Percentiles rank a stretch among this genome's conserved stretches.
Conservation (phyloP, 2,329 filamentous ascomycete genomes). For the Fusarium sp. region DNA sequence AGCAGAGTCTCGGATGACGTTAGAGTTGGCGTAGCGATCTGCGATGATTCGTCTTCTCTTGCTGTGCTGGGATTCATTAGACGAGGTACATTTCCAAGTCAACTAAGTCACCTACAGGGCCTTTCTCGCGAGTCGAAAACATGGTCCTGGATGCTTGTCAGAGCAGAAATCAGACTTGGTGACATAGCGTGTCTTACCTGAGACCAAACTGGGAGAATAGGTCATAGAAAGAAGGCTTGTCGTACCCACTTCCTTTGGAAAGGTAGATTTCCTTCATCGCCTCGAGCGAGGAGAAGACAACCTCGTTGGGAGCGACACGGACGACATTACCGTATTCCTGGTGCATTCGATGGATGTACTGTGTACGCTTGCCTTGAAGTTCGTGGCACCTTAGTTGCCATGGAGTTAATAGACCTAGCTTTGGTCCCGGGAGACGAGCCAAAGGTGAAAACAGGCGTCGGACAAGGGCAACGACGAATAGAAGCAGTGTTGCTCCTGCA, state of each 20-base stretch:
- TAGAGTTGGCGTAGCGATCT: constrained; percentile 35
- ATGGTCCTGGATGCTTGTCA: constrained; percentile 4
- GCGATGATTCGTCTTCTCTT: constrained; percentile 24
- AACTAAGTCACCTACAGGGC: neutral
- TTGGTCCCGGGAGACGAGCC: constrained; percentile 21
- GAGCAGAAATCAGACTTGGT: accelerated
- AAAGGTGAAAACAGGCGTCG: constrained; percentile 16
- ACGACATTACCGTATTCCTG: constrained; percentile 15
- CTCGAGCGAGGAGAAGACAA: constrained; percentile 20
- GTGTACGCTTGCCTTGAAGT: constrained; percentile 19
- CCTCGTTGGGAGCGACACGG: constrained; percentile 29
- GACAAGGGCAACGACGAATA: neutral
- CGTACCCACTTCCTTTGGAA: constrained; percentile 30
- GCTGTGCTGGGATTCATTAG: constrained; percentile 21
- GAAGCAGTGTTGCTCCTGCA: neutral
- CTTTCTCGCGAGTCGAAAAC: constrained; percentile 27
- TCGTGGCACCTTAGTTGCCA: constrained; percentile 24
- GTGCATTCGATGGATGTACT: constrained; percentile 23
- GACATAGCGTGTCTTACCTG: neutral
- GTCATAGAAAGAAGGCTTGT: constrained; percentile 24
- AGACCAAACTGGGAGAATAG: constrained; percentile 30
- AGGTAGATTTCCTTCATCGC: constrained; percentile 34
- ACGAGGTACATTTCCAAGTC: accelerated
- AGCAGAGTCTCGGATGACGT: constrained; percentile 18
- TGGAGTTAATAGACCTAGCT: constrained; percentile 9